Percentiles rank a stretch among this genome's conserved stretches.
Evolutionary conservation across 148 eudicot species (phyloP).

Genomic region (Camellia granthamiana): DNA sequence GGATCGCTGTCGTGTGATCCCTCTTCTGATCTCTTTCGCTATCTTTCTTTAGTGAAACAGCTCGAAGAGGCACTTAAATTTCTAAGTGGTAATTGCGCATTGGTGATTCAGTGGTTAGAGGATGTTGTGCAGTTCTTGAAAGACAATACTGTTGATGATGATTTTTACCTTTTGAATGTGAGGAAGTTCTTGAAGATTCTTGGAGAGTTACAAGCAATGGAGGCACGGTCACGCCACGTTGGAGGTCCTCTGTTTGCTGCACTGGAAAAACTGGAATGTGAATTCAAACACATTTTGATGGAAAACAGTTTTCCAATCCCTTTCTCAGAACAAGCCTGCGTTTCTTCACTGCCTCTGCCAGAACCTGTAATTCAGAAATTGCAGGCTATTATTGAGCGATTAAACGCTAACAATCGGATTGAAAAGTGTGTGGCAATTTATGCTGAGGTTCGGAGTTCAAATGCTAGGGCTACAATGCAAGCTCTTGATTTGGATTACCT

Average conservation of each 20-base stretch:
- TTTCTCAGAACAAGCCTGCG: slow-evolving; percentile 3
- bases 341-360: slow-evolving; percentile 18
- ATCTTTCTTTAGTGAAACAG: slow-evolving; percentile 43
- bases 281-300: slow-evolving; percentile 42
- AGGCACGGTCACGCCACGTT: slow-evolving; percentile 29
- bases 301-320: slow-evolving; percentile 24
- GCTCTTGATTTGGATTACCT: slow-evolving; percentile 56
- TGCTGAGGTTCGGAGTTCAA: slow-evolving; percentile 50
- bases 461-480: slow-evolving; percentile 38
- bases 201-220: slow-evolving; percentile 44
- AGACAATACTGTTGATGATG: slow-evolving; percentile 33
- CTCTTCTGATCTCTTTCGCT: slow-evolving; percentile 32
- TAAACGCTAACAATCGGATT: slow-evolving; percentile 38
- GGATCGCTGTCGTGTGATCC: slow-evolving; percentile 25
- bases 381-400: slow-evolving; percentile 48
- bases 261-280: slow-evolving; percentile 41
- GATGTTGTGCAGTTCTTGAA: slow-evolving; percentile 47
- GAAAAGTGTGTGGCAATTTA: slow-evolving; percentile 48
- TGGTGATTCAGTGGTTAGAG: slow-evolving; percentile 67
- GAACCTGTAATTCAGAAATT: slow-evolving; percentile 36
- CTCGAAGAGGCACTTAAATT: slow-evolving; percentile 63
- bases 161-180: slow-evolving; percentile 32
- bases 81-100: slow-evolving; percentile 50
- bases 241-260: slow-evolving; percentile 55
- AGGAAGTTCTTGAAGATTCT: slow-evolving; percentile 44